Percentiles rank a stretch among this genome's conserved stretches.
Evolutionary conservation across 768 basidiomycete genomes (phyloP).

Genomic region (Amanita pallidorosea): DNA sequence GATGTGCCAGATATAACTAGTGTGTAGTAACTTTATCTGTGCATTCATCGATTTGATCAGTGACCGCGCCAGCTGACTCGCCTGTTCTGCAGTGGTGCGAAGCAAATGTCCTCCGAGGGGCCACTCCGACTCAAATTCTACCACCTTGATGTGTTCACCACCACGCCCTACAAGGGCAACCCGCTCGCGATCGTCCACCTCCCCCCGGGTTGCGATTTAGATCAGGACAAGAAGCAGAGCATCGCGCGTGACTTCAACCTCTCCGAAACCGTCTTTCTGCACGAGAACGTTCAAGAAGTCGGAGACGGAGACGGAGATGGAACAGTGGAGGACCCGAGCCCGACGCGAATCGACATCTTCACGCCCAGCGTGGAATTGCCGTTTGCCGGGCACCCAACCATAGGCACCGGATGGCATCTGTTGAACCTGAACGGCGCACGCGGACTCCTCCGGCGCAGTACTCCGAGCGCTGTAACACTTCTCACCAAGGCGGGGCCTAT

Average conservation of each 20-base stretch:
- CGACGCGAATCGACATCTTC: conserved; percentile 26
- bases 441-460: conserved; percentile 4
- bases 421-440: conserved; percentile 14
- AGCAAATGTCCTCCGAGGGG: too few relatives aligned
- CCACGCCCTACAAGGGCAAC: conserved; percentile 23
- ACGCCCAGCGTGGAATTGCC: conserved; percentile 28
- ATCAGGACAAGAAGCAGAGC: conserved; percentile 28
- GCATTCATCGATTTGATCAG: too few relatives aligned
- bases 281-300: too few relatives aligned
- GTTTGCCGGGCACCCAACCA: conserved; percentile 27
- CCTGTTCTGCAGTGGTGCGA: too few relatives aligned
- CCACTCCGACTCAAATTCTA: conserved; percentile 14
- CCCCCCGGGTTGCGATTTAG: conserved; percentile 15
- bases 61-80: too few relatives aligned
- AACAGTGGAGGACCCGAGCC: too few relatives aligned
- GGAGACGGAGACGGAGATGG: conserved; percentile 7
- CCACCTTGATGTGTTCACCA: conserved; percentile 33
- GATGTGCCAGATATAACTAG: too few relatives aligned
- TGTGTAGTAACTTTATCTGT: too few relatives aligned
- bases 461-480: conserved; percentile 18
- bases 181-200: too few relatives aligned
- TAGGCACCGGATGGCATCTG: conserved; percentile 33
- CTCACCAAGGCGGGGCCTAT: conserved; percentile 33
- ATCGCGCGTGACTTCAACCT: conserved; percentile 40
- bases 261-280: conserved; percentile 37